Evolutionary conservation across 768 basidiomycete species (phyloP).

Genomic region (Pisolithus albus): DNA sequence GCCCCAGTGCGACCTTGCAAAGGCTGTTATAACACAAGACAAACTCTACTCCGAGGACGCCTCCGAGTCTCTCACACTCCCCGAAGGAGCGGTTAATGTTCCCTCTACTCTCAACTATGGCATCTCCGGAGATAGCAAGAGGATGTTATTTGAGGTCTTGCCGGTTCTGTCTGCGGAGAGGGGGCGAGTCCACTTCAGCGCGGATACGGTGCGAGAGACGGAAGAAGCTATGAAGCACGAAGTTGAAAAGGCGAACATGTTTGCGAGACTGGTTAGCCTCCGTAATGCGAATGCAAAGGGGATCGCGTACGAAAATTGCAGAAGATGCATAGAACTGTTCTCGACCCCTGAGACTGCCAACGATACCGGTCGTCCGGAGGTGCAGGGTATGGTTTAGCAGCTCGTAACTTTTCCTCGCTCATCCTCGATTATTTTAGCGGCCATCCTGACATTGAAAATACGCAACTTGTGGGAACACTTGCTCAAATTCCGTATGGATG

Average conservation of each 20-base stretch:
- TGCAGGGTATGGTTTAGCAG: conserved; percentile 63
- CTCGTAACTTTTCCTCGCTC: conserved; percentile 1
- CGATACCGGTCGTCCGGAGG: conserved; percentile 80
- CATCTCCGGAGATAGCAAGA: conserved; percentile 47
- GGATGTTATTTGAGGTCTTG: conserved; percentile 59
- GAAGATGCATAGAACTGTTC: conserved; percentile 72
- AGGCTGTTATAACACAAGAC: conserved; percentile 51
- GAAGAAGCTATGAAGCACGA: conserved; percentile 29
- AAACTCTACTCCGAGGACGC: conserved; percentile 28
- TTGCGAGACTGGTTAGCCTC: conserved; percentile 73
- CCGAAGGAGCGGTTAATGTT: conserved; percentile 36
- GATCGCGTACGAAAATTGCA: conserved; percentile 82
- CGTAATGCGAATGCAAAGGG: conserved; percentile 82
- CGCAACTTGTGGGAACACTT: conserved; percentile 78
- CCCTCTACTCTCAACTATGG: conserved; percentile 61
- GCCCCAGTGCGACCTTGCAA: conserved; percentile 58
- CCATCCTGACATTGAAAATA: conserved; percentile 80
- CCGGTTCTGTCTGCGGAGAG: conserved; percentile 45
- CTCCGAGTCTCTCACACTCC: conserved; percentile 20
- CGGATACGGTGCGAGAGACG: conserved; percentile 14
- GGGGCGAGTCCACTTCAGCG: conserved; percentile 15
- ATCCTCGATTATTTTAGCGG: conserved; percentile 44
- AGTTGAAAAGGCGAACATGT: conserved; percentile 41
- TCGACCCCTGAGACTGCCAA: conserved; percentile 59
- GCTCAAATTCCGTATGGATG: conserved; percentile 59